Conservation (phyloP, 2,329 filamentous ascomycete genomes). For the Pseudonectria buxi region DNA sequence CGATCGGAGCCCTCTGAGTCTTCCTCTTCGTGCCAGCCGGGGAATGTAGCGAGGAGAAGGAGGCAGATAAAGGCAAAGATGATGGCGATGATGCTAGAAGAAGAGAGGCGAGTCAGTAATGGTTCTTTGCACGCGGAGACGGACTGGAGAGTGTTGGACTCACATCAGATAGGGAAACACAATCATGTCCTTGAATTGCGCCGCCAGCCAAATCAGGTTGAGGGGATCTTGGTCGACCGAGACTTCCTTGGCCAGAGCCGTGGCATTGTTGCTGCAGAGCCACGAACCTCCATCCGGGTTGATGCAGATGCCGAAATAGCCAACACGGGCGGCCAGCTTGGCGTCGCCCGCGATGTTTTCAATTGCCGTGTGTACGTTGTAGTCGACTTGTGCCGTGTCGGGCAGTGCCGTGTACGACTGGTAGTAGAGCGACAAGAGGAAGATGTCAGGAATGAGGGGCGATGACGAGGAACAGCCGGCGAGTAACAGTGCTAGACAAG, state of each 20-base stretch:
- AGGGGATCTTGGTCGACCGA: constrained; percentile 88
- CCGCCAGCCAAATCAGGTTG: constrained; percentile 94
- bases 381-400: constrained; percentile 82
- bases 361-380: constrained; percentile 77
- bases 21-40: constrained; percentile 91
- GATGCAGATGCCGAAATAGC: constrained; percentile 97
- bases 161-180: constrained; percentile 96
- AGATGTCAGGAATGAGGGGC: constrained; percentile 89
- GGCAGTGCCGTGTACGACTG: constrained; percentile 75
- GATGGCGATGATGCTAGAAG: constrained; percentile 81
- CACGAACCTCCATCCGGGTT: constrained; percentile 85
- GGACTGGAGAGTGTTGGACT: constrained; percentile 29
- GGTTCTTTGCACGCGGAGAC: not conserved
- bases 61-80: constrained; percentile 96
- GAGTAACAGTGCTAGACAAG: constrained; percentile 67
- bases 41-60: constrained; percentile 90
- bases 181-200: constrained; percentile 96
- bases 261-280: constrained; percentile 96
- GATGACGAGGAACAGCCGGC: constrained; percentile 97
- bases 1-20: constrained; percentile 75
- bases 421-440: constrained; percentile 98
- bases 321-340: constrained; percentile 81
- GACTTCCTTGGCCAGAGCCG: constrained; percentile 81
- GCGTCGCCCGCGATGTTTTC: constrained; percentile 83
- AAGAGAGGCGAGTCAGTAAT: constrained; percentile 1